Evolutionary conservation across 305 asterid genomes (phyloP).

Genomic region (Euphrasia arctica): DNA sequence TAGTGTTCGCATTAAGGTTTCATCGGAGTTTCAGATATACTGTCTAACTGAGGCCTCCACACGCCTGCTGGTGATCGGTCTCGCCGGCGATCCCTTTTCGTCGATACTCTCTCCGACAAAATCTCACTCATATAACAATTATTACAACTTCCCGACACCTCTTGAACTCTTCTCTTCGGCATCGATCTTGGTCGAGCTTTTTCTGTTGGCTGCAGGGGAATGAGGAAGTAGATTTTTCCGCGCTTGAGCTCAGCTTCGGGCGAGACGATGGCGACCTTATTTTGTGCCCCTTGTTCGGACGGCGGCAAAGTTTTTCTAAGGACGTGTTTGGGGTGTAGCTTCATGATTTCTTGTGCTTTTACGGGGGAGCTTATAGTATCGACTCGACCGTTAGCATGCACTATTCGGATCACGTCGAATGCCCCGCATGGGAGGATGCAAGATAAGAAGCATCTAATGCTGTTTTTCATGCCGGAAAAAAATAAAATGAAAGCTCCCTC

Average conservation of each 20-base stretch:
- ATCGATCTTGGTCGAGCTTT: constrained; percentile 33
- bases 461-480: too few species aligned
- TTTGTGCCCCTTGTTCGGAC: constrained; percentile 42
- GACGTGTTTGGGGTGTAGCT: constrained; percentile 61
- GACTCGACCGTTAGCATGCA: constrained; percentile 63
- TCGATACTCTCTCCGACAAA: constrained; percentile 54
- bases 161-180: constrained; percentile 34
- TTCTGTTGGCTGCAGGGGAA: constrained; percentile 47
- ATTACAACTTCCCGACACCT: constrained; percentile 8
- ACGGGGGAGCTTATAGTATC: constrained; percentile 57
- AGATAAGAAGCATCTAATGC: constrained; percentile 71
- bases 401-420: constrained; percentile 66
- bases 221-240: constrained; percentile 63
- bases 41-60: constrained; percentile 78
- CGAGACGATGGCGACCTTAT: constrained; percentile 53
- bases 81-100: constrained; percentile 59
- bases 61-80: constrained; percentile 47
- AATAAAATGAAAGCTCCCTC: too few species aligned
- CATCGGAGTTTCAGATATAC: constrained; percentile 61
- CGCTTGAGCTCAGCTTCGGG: constrained; percentile 71
- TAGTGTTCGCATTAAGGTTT: constrained; percentile 22
- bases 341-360: constrained; percentile 59
- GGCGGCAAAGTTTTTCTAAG: constrained; percentile 57
- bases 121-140: constrained; percentile 59
- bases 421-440: constrained; percentile 84